Percentiles rank a stretch among this genome's conserved stretches.
phyloP scores from a whole-genome alignment of 2,329 filamentous ascomycete genomes.

The Dactylella cylindrospora region DNA sequence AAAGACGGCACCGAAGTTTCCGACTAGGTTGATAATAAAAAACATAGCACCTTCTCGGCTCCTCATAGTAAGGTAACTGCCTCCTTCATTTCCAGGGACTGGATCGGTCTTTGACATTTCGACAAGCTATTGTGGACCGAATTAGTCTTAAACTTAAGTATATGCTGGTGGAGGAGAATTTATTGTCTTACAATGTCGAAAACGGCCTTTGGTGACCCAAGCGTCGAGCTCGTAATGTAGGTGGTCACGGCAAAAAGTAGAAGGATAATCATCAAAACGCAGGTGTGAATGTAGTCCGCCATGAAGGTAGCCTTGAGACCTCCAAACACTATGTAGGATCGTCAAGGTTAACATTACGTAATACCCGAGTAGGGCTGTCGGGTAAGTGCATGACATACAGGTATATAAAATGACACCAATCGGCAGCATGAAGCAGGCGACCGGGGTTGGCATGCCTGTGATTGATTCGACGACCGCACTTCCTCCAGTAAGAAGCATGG shows the following conservation, averaged over 20 bases:
- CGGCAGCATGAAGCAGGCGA: slow-evolving; percentile 80
- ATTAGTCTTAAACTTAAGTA: background rate
- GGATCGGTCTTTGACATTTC: slow-evolving; percentile 70
- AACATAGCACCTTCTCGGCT: slow-evolving; percentile 80
- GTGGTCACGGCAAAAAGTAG: slow-evolving; percentile 80
- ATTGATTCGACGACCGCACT: slow-evolving; percentile 70
- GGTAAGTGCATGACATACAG: slow-evolving; percentile 47
- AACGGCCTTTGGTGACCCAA: slow-evolving; percentile 74
- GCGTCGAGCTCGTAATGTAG: slow-evolving; percentile 69
- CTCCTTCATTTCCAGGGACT: slow-evolving; percentile 74
- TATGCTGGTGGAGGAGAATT: background rate
- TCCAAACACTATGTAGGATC: slow-evolving; percentile 45
- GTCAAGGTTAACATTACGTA: background rate
- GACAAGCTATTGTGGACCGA: slow-evolving; percentile 55
- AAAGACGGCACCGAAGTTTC: slow-evolving; percentile 72
- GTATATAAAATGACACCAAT: slow-evolving; percentile 81
- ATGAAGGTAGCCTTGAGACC: slow-evolving; percentile 67
- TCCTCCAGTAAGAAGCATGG: slow-evolving; percentile 87
- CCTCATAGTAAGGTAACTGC: slow-evolving; percentile 84
- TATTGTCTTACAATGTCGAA: slow-evolving; percentile 63
- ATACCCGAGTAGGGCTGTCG: too few relatives aligned
- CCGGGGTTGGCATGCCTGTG: slow-evolving; percentile 73
- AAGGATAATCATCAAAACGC: slow-evolving; percentile 79
- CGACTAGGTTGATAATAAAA: slow-evolving; percentile 86
- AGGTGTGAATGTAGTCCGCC: slow-evolving; percentile 82